Percentiles rank a stretch among this genome's conserved stretches.
Conservation (phyloP, 2,329 filamentous ascomycete species). For the Cyphellophora europaea region DNA sequence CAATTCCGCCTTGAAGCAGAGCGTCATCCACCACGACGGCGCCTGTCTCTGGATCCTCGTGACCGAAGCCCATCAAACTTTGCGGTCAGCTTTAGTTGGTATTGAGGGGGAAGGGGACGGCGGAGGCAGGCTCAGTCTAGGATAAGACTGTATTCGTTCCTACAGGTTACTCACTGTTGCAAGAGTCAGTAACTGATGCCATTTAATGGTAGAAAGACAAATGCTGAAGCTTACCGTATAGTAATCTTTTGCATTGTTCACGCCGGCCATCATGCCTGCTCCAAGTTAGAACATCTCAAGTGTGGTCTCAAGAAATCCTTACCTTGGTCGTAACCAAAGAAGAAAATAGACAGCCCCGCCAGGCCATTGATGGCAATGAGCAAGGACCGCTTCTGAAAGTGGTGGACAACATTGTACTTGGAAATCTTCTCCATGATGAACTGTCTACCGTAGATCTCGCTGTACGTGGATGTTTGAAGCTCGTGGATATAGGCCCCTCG, state of each 20-base stretch:
- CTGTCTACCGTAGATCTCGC: no score
- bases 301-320: constrained; percentile 36
- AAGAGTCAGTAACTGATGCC: no score
- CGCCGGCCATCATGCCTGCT: constrained; percentile 27
- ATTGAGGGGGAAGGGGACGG: no score
- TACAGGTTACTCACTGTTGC: no score
- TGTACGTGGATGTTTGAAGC: no score
- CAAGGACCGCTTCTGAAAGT: constrained; percentile 45
- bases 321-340: constrained; percentile 52
- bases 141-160: no score
- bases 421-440: constrained; percentile 31
- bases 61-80: constrained; percentile 59
- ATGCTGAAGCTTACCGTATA: no score
- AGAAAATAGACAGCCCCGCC: constrained; percentile 57
- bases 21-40: constrained; percentile 50
- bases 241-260: constrained; percentile 58
- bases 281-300: not conserved
- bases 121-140: no score
- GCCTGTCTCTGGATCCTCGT: constrained; percentile 37
- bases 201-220: no score
- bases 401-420: constrained; percentile 42
- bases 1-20: constrained; percentile 54
- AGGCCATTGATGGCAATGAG: constrained; percentile 55
- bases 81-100: no score
- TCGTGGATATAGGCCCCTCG: no score